Conservation (phyloP, 805 yeast genomes). For the Blastobotrys peoriensis region DNA sequence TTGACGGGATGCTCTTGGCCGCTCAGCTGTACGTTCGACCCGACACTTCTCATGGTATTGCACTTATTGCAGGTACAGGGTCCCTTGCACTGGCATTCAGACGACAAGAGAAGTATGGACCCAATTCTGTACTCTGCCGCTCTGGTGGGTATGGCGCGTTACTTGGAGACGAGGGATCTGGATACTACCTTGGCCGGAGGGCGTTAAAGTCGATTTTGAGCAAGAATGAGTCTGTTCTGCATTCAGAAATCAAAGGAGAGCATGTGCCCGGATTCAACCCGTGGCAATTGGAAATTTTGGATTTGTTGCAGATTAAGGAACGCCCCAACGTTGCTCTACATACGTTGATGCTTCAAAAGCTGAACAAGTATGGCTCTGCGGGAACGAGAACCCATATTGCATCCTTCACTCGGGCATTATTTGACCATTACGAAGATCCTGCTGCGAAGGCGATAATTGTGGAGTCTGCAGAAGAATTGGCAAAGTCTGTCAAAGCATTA, state of each 20-base stretch:
- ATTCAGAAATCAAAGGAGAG: neutral
- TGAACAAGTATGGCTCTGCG: neutral
- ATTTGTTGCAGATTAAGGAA: neutral
- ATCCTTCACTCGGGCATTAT: conserved; percentile 11
- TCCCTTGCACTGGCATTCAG: conserved; percentile 19
- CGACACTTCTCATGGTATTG: conserved; percentile 5
- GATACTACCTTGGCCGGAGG: conserved; percentile 20
- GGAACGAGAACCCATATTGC: conserved; percentile 11
- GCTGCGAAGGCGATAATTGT: conserved; percentile 9
- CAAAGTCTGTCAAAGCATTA: conserved; percentile 4
- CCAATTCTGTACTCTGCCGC: conserved; percentile 12
- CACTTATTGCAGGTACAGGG: conserved; percentile 24
- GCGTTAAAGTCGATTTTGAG: conserved; percentile 12
- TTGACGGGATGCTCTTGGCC: conserved; percentile 19
- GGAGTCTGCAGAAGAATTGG: conserved; percentile 12
- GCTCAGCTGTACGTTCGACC: conserved; percentile 9
- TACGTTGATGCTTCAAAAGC: conserved; percentile 3
- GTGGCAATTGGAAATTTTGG: conserved; percentile 3
- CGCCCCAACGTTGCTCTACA: conserved; percentile 5
- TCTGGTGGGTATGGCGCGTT: conserved; percentile 23
- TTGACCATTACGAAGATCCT: conserved; percentile 6
- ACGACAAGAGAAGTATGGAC: neutral
- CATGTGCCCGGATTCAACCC: neutral
- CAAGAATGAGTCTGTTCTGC: conserved; percentile 9
- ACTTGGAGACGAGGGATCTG: conserved; percentile 25